Conservation (phyloP, 306 rosid genomes). For the Cucurbita moschata region DNA sequence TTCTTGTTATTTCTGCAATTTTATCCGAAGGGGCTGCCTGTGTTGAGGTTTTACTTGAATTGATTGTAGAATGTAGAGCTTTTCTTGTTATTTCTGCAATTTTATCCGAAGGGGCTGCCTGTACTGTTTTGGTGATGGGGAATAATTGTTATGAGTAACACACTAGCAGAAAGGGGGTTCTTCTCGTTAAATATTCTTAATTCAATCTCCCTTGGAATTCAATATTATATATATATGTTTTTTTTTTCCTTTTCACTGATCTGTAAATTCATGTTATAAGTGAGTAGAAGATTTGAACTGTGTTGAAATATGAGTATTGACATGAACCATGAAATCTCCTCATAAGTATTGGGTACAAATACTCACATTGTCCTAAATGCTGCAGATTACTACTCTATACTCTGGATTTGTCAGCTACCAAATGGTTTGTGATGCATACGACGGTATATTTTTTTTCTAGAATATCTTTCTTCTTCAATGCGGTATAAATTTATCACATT, state of each 20-base stretch:
- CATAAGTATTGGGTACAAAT: background rate
- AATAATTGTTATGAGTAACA: background rate
- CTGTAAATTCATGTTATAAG: background rate
- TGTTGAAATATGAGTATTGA: background rate
- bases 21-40: no score
- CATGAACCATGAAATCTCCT: background rate
- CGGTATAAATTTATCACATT: background rate
- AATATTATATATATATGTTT: background rate
- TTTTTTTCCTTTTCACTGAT: background rate
- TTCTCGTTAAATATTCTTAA: background rate
- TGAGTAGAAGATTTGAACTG: background rate
- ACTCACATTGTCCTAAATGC: slow-evolving; percentile 19
- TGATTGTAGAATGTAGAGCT: background rate
- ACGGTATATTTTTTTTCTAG: slow-evolving; percentile 33
- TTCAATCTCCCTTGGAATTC: background rate
- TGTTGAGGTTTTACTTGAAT: background rate
- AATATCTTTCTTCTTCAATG: background rate
- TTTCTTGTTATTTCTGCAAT: background rate
- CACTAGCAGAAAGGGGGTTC: background rate
- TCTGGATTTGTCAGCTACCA: slow-evolving; percentile 99
- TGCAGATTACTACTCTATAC: slow-evolving; percentile 65
- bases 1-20: background rate
- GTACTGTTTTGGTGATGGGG: background rate
- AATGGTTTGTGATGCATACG: slow-evolving; percentile 98
- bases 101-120: background rate